Evolutionary conservation across 208 protist species (phyloP), one percentile per base, ranked within the genome.

Genomic region (Chromosphaera perkinsii): DNA sequence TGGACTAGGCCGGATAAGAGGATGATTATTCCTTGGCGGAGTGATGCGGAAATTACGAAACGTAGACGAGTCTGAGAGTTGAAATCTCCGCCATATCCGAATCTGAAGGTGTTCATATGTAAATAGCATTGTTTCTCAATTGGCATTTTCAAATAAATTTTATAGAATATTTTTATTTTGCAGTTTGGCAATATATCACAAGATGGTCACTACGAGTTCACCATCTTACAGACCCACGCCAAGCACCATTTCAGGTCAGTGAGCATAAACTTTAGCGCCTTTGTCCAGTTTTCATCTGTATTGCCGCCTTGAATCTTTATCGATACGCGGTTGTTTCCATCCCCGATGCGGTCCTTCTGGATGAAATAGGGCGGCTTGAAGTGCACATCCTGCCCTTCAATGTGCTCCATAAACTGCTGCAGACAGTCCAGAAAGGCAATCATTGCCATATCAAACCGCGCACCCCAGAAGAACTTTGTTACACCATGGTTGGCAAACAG

Each of bases 181-280:
- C n/a, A n/a, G n/a, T n/a, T n/a, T n/a, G n/a, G n/a, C n/a, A n/a
- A n/a, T n/a, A n/a, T n/a, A n/a, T n/a, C n/a, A n/a, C n/a, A n/a
- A n/a, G n/a, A n/a, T n/a, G n/a, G n/a, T n/a, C n/a, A n/a, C n/a
- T n/a, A n/a, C n/a, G n/a, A n/a, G n/a, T n/a, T n/a, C 48, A 54
- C 7, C 22, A 63, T 39, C 37, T 63, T 83, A 12, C 72, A 54
- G 17, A 81, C 52, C 77, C 74, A 84, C 20, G 75, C 67, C 24
- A 86, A 45, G 0, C 82, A 43, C 71, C 74, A 87, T 69, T 88
- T 88, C 31, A 88, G 66, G 51, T 88, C 67, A 17, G 80, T 86
- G 12, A 90, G 61, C 61, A 85, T 69, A 49, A 73, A 82, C 73
- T 86, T 88, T 17, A 81, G 66, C 4, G 78, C 58, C 49, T 80